phyloP scores from a whole-genome alignment of 352 stramenopile genomes.

The Globisporangium yorkense region DNA sequence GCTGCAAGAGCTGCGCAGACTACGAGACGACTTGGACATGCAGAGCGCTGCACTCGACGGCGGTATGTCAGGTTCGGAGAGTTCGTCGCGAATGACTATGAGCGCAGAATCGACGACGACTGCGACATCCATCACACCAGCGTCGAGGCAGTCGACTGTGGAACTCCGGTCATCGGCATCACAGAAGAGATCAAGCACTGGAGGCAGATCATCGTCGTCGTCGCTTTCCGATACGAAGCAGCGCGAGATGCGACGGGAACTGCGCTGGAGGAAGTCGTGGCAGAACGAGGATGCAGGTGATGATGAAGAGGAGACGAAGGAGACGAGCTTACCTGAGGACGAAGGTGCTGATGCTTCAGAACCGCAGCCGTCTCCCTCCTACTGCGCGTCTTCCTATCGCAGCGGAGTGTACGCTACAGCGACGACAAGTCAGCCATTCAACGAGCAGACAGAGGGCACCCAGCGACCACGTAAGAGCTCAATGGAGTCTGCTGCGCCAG shows the following conservation, averaged over 20 bases:
- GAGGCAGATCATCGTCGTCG: not conserved
- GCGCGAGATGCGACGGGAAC: conserved; percentile 6
- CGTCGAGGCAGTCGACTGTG: not conserved
- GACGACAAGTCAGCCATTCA: no score
- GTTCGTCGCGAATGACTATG: not conserved
- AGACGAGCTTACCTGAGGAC: not conserved
- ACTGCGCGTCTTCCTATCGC: not conserved
- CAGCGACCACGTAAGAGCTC: not conserved
- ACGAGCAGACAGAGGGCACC: not conserved
- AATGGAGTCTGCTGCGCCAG: not conserved
- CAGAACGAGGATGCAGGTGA: not conserved
- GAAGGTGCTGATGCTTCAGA: not conserved
- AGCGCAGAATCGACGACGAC: not conserved
- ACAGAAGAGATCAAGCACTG: not conserved
- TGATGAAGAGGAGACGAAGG: not conserved
- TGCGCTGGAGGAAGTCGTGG: conserved; percentile 7
- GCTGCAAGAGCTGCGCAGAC: not conserved
- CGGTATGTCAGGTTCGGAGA: not conserved
- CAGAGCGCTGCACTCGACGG: not conserved
- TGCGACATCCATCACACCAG: not conserved
- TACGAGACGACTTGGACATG: not conserved
- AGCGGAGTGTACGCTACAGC: not conserved
- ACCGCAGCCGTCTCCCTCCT: not conserved
- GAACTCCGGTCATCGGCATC: not conserved
- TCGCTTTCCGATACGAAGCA: conserved; percentile 6